Evolutionary conservation across 208 protist genomes (phyloP).

Genomic region (Leishmania turanica): DNA sequence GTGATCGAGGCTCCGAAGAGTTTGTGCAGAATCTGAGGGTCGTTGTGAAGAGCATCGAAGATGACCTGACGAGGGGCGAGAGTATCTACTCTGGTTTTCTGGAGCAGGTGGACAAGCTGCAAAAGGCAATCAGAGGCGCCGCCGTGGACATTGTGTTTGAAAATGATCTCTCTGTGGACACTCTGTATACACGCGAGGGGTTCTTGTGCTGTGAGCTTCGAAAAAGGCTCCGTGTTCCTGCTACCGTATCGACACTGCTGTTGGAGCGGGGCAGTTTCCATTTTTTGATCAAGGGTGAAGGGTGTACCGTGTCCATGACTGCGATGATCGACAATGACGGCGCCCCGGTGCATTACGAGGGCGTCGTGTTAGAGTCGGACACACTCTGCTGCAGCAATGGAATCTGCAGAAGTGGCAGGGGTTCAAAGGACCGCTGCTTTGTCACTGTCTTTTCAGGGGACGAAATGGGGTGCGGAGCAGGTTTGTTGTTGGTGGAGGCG

Average conservation of each 20-base stretch:
- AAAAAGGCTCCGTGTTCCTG: background rate
- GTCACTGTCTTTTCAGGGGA: background rate
- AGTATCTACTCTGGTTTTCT: background rate
- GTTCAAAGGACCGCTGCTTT: background rate
- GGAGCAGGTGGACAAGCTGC: background rate
- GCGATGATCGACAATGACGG: slow-evolving; percentile 1
- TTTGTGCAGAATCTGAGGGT: background rate
- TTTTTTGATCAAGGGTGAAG: background rate
- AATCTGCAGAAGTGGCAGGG: background rate
- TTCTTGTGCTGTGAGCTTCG: background rate
- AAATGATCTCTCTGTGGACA: background rate
- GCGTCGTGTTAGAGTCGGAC: background rate
- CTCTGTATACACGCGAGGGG: background rate
- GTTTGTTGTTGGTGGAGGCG: background rate
- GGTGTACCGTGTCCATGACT: background rate
- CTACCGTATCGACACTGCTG: background rate
- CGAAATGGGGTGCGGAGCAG: background rate
- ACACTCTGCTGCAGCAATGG: background rate
- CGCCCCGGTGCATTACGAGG: background rate
- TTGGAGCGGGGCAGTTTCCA: background rate
- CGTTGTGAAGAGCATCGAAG: background rate
- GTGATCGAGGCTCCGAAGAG: background rate
- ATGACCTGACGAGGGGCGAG: background rate
- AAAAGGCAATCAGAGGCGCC: background rate
- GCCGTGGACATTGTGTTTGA: background rate